Evolutionary conservation across 441 rosid species (phyloP).

Genomic region (Erysimum cheiri): DNA sequence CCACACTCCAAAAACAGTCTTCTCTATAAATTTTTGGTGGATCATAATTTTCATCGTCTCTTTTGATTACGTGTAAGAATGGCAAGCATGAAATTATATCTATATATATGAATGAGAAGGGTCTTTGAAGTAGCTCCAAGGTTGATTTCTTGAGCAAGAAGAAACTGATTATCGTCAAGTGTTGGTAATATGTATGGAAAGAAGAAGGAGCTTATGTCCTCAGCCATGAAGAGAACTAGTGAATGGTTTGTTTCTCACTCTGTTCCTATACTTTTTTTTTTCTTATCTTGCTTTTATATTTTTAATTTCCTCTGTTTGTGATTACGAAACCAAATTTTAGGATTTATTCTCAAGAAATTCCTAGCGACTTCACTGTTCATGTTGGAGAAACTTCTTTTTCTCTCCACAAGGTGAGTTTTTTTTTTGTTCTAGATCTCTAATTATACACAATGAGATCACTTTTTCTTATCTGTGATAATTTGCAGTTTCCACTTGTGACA

Average conservation of each 20-base stretch:
- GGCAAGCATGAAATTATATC: not conserved
- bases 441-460: not conserved
- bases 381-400: slow-evolving; percentile 75
- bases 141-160: slow-evolving; percentile 40
- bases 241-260: slow-evolving; percentile 71
- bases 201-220: slow-evolving; percentile 75
- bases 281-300: not conserved
- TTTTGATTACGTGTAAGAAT: slow-evolving; percentile 18
- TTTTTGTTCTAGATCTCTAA: not conserved
- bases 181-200: slow-evolving; percentile 53
- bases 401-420: slow-evolving; percentile 69
- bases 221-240: slow-evolving; percentile 93
- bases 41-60: slow-evolving; percentile 29
- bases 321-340: slow-evolving; percentile 48
- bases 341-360: slow-evolving; percentile 88
- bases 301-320: not conserved
- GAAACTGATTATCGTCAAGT: slow-evolving; percentile 18
- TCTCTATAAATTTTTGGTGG: slow-evolving; percentile 26
- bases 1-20: slow-evolving; percentile 24
- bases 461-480: slow-evolving; percentile 1
- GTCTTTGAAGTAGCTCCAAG: slow-evolving; percentile 16
- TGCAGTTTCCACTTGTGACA: slow-evolving; percentile 68
- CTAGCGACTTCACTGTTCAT: slow-evolving; percentile 74
- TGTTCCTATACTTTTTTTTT: not conserved
- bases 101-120: not conserved